Percentiles rank a stretch among this genome's conserved stretches.
Evolutionary conservation across 352 stramenopile genomes (phyloP).

Genomic region (Phytophthora cryptogea): DNA sequence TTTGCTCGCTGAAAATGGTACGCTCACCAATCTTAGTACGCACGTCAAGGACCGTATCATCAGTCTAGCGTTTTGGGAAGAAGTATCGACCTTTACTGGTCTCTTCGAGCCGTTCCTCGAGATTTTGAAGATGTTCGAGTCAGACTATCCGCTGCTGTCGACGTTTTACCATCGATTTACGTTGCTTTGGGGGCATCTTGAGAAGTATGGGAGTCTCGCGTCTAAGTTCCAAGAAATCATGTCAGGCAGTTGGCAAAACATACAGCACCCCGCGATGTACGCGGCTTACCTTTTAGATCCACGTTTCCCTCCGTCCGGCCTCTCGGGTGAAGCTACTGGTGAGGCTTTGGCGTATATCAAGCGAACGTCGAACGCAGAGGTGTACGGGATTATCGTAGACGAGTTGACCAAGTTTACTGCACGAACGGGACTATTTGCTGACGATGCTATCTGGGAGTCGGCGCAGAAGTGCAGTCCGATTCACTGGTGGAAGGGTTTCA

Average conservation of each 20-base stretch:
- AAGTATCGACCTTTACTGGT: constrained; percentile 50
- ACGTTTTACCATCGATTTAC: constrained; percentile 83
- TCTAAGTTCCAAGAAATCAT: constrained; percentile 63
- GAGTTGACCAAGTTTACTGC: constrained; percentile 75
- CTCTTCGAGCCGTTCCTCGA: constrained; percentile 78
- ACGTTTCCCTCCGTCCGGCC: constrained; percentile 56
- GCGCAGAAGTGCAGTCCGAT: constrained; percentile 72
- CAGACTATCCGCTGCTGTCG: constrained; percentile 62
- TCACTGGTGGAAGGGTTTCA: constrained; percentile 85
- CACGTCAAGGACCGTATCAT: constrained; percentile 51
- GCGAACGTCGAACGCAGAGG: constrained; percentile 39
- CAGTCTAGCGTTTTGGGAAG: constrained; percentile 58
- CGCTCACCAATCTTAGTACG: constrained; percentile 39
- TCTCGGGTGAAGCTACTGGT: constrained; percentile 58
- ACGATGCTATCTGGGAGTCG: constrained; percentile 78
- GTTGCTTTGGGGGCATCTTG: constrained; percentile 61
- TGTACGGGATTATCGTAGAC: constrained; percentile 57
- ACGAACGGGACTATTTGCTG: constrained; percentile 62
- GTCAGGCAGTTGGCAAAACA: constrained; percentile 55
- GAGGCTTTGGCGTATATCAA: constrained; percentile 72
- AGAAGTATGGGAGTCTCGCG: constrained; percentile 57
- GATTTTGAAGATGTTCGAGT: constrained; percentile 66
- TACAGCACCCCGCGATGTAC: constrained; percentile 77
- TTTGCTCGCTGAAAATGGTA: constrained; percentile 54
- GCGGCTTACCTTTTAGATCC: constrained; percentile 79